phyloP scores from a whole-genome alignment of 495 filamentous ascomycete genomes.

The Lophiostoma macrostomum region DNA sequence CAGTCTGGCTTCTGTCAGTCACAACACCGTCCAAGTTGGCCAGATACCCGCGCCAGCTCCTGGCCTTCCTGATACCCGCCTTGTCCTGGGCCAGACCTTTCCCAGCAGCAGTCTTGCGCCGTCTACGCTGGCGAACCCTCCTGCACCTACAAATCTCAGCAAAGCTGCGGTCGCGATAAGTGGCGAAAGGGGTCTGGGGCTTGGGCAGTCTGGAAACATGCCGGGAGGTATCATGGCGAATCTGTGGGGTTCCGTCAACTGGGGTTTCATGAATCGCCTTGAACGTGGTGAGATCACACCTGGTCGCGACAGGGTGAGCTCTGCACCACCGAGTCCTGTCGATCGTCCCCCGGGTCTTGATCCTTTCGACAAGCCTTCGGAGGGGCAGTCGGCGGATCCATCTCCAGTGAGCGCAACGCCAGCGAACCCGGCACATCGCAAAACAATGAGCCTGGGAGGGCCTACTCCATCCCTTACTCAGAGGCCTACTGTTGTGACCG shows the following conservation, averaged over 20 bases:
- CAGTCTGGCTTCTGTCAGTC: constrained; percentile 82
- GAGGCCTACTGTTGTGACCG: constrained; percentile 45
- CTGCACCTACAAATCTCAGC: constrained; percentile 82
- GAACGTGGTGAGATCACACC: constrained; percentile 53
- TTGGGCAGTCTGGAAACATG: constrained; percentile 61
- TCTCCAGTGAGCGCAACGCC: constrained; percentile 14
- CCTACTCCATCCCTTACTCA: constrained; percentile 13
- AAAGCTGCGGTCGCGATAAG: constrained; percentile 79
- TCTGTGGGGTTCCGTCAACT: constrained; percentile 83
- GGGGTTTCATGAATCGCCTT: constrained; percentile 70
- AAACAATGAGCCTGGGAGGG: constrained; percentile 72
- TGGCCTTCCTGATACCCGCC: constrained; percentile 29
- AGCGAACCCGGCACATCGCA: constrained; percentile 55
- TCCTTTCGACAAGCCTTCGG: constrained; percentile 15
- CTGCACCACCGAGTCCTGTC: constrained; percentile 28
- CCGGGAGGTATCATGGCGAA: constrained; percentile 86
- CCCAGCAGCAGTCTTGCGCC: constrained; percentile 72
- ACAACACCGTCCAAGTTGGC: constrained; percentile 63
- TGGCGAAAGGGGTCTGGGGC: constrained; percentile 65
- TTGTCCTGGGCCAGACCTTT: constrained; percentile 42
- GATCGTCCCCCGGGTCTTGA: constrained; percentile 10
- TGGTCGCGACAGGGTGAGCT: constrained; percentile 13
- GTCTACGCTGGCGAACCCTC: constrained; percentile 76
- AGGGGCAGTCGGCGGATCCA: constrained; percentile 1
- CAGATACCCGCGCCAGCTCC: constrained; percentile 38